Evolutionary conservation across 768 basidiomycete genomes (phyloP).

Genomic region (Boletus barrowsii): DNA sequence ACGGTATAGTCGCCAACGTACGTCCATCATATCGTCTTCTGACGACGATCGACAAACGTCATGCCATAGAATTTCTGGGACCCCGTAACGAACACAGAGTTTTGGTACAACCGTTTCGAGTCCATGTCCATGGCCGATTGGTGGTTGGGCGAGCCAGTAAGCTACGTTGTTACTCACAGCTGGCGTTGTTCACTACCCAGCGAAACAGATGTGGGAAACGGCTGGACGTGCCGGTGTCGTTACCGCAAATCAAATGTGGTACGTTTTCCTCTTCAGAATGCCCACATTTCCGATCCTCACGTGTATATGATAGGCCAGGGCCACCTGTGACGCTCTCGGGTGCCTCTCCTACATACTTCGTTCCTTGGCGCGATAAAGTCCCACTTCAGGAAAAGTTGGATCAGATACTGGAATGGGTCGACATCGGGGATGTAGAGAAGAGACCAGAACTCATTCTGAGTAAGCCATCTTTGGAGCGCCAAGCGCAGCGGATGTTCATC

Average conservation of each 20-base stretch:
- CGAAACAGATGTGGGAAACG: constrained; percentile 83
- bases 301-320: constrained; percentile 59
- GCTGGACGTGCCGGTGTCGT: constrained; percentile 67
- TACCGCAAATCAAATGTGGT: constrained; percentile 94
- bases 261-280: constrained; percentile 22
- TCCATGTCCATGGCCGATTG: constrained; percentile 67
- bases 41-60: background rate
- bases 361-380: constrained; percentile 67
- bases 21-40: constrained; percentile 12
- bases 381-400: constrained; percentile 68
- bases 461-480: constrained; percentile 26
- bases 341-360: constrained; percentile 64
- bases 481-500: background rate
- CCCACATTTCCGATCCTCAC: background rate
- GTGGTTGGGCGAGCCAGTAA: constrained; percentile 90
- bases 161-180: constrained; percentile 19
- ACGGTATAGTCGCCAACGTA: constrained; percentile 90
- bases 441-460: constrained; percentile 79
- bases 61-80: constrained; percentile 79
- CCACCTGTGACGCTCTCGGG: constrained; percentile 71
- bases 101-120: constrained; percentile 65
- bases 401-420: constrained; percentile 80
- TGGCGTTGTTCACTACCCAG: background rate
- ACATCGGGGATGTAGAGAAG: constrained; percentile 58
- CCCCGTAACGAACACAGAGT: constrained; percentile 56